phyloP scores from a whole-genome alignment of 2,329 filamentous ascomycete species.

The Fusarium armeniacum region DNA sequence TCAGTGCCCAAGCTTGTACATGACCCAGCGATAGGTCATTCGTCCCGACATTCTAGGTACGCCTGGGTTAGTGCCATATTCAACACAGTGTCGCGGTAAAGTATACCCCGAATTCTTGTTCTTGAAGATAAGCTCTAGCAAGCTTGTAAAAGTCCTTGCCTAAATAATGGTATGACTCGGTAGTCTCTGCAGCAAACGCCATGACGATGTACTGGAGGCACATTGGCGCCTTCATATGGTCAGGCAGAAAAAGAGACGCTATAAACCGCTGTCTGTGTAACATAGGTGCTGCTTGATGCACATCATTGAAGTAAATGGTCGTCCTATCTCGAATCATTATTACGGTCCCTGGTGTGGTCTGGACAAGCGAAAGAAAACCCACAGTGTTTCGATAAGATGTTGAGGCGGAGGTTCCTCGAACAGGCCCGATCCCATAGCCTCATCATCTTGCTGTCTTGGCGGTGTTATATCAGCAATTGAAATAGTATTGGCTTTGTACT shows the following conservation, averaged over 20 bases:
- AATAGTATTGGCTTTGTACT: rapidly evolving
- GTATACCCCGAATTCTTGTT: slow-evolving; percentile 1
- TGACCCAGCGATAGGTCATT: slow-evolving; percentile 1
- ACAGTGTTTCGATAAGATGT: slow-evolving; percentile 20
- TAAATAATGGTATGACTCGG: slow-evolving; percentile 8
- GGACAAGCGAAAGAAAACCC: not conserved
- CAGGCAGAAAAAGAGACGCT: not conserved
- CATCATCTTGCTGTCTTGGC: not conserved
- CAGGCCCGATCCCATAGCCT: not conserved
- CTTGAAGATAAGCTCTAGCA: slow-evolving; percentile 12
- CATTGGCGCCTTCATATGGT: slow-evolving; percentile 21
- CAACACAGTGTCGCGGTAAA: rapidly evolving
- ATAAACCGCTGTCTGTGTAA: slow-evolving; percentile 24
- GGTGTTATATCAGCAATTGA: not conserved
- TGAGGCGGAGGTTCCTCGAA: slow-evolving; percentile 5
- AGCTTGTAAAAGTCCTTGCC: slow-evolving; percentile 8
- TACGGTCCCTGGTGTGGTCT: rapidly evolving
- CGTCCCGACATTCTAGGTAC: not conserved
- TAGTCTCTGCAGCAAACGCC: slow-evolving; percentile 23
- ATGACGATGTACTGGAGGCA: slow-evolving; percentile 33
- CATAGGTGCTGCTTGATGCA: slow-evolving; percentile 15
- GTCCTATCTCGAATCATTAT: not conserved
- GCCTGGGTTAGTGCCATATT: not conserved
- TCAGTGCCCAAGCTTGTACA: slow-evolving; percentile 16
- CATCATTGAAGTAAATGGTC: slow-evolving; percentile 10